Evolutionary conservation across 2,329 filamentous ascomycete species (phyloP).

Genomic region (Paecilomyces sp.): DNA sequence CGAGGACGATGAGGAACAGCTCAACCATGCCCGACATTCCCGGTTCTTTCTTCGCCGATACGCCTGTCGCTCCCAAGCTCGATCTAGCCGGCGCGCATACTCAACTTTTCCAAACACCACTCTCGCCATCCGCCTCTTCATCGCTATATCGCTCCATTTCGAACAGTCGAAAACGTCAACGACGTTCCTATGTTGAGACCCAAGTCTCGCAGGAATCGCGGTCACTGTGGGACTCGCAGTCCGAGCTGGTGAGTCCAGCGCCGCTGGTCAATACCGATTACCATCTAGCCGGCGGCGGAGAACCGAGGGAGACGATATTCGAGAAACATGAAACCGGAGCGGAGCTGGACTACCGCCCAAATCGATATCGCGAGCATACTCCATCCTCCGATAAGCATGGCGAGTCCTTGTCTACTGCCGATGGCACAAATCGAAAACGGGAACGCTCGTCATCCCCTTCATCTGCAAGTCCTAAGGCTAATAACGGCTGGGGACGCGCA

Average conservation of each 20-base stretch:
- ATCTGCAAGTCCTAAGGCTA: conserved; percentile 8
- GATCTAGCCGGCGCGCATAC: conserved; percentile 31
- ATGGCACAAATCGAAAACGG: conserved; percentile 22
- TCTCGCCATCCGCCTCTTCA: conserved; percentile 28
- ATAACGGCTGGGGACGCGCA: conserved; percentile 32
- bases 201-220: background rate
- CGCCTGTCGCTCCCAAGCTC: conserved; percentile 29
- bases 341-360: conserved; percentile 36
- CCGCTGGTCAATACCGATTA: conserved; percentile 34
- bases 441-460: conserved; percentile 20
- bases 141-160: conserved; percentile 30
- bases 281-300: conserved; percentile 23
- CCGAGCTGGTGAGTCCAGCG: conserved; percentile 22
- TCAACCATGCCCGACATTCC: background rate
- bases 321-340: conserved; percentile 16
- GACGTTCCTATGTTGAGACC: background rate
- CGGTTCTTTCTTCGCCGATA: conserved; percentile 26
- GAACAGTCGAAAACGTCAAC: conserved; percentile 4
- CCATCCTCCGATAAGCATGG: conserved; percentile 20
- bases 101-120: conserved; percentile 29
- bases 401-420: conserved; percentile 13
- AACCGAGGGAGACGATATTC: conserved; percentile 14
- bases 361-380: conserved; percentile 28
- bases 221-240: conserved; percentile 5
- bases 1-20: background rate